Base-by-base conservation (phyloP, 257 asterid species). In the Fraxinus pennsylvanica region DNA sequence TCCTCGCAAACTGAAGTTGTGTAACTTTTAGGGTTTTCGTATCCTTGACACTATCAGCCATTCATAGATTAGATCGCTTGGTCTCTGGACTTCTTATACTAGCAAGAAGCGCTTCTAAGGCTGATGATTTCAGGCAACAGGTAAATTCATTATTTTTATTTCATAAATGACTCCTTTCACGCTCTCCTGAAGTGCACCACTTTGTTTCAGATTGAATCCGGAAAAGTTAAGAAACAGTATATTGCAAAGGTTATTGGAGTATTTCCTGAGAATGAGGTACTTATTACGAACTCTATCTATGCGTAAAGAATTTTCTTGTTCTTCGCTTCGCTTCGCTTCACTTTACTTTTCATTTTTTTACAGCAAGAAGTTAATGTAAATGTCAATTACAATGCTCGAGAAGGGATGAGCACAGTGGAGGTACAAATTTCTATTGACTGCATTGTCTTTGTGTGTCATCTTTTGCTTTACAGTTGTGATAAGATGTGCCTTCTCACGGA, bases 11-110 rank as follows among this genome's bases (percentile, higher is more conserved):
- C 75, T 33, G 71, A 39, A 57, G 14, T 47, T n/a, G 22, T 70
- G 35, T 76, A 73, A 75, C 39, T 22, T 70, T 63, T n/a, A 68
- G 2, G 39, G 76, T 33, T 68, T 75, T 81, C 50, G 61, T 72
- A 76, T 82, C 90, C 92, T 91, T 91, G 88, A 90, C 91, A 72
- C 80, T 50, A 52, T 76, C 80, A 96, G 99, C 99, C 38, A 83
- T 96, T 82, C 99, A 96, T 87, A 91, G 98, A 75, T 81, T 96
- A 72, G 99, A 96, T 84, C 99, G 97, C 74, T 87, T 96, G 85
- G 99, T 96, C 73, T 96, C 99, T 12, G 99, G 99, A 72, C 97
- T 96, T 84, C 99, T 96, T 76, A 96, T 96, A 78, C 78, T 96
- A 79, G 99, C 98, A 47, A 92, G 98, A 86, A 93, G 80, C 80